These are phyloP conservation scores for Hortaea werneckii DNA, from an alignment of 2,329 filamentous ascomycete genomes.

Conservation along the genomic window DNA sequence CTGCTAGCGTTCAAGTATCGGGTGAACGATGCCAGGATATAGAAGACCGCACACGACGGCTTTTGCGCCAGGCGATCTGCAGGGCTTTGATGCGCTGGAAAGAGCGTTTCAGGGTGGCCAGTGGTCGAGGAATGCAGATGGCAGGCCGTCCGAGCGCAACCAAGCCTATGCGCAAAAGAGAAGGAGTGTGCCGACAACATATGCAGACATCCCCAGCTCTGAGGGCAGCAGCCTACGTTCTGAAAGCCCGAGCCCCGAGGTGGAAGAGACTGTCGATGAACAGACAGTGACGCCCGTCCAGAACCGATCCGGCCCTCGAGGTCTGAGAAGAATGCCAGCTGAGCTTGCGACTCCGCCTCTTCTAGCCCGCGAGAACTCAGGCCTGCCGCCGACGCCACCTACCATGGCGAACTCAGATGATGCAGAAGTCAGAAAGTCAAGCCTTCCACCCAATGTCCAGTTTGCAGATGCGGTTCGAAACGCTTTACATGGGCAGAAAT, in stretches of 20 bases:
- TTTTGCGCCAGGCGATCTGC: constrained; percentile 1
- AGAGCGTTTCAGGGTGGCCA: constrained; percentile 3
- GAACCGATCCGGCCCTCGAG: not conserved
- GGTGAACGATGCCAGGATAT: constrained; percentile 3
- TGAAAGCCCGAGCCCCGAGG: not conserved
- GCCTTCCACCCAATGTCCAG: constrained; percentile 30
- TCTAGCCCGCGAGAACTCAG: constrained; percentile 18
- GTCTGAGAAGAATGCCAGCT: not conserved
- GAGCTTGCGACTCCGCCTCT: constrained; percentile 5
- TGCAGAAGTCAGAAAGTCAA: constrained; percentile 25
- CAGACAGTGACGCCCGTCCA: not conserved
- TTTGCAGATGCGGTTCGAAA: constrained; percentile 31
- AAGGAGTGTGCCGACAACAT: constrained; percentile 2
- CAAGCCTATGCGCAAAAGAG: not conserved
- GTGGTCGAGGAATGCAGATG: not conserved
- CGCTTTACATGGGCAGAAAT: constrained; percentile 30
- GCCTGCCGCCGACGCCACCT: constrained; percentile 37
- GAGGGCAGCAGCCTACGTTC: constrained; percentile 1
- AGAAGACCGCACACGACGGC: constrained; percentile 3
- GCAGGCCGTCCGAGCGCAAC: not conserved
- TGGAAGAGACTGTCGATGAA: not conserved
- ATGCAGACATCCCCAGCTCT: constrained; percentile 5
- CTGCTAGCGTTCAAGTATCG: not conserved
- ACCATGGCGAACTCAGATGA: constrained; percentile 23
- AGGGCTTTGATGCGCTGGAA: constrained; percentile 5